Percentiles rank a stretch among this genome's conserved stretches.
Evolutionary conservation across 2,329 filamentous ascomycete genomes (phyloP).

Genomic region (Colletotrichum falcatum): DNA sequence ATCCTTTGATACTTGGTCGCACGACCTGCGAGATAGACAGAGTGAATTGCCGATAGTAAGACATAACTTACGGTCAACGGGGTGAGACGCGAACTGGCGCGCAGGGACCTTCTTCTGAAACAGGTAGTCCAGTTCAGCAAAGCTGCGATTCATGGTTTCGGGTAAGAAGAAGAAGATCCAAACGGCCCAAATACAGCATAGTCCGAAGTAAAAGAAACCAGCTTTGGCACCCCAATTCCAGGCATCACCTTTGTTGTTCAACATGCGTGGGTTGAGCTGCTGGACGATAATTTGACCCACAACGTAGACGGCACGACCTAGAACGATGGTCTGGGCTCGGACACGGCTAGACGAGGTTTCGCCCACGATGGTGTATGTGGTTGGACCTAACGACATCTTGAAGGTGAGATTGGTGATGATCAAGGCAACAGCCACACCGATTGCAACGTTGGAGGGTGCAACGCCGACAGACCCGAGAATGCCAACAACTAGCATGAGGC

Average conservation of each 20-base stretch:
- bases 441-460: constrained; percentile 41
- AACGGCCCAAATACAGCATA: constrained; percentile 55
- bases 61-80: constrained; percentile 47
- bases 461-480: constrained; percentile 51
- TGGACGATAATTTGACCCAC: constrained; percentile 54
- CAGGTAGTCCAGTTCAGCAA: constrained; percentile 62
- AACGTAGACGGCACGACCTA: constrained; percentile 58
- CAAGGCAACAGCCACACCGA: constrained; percentile 53
- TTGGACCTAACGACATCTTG: constrained; percentile 58
- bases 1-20: no score
- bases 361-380: constrained; percentile 57
- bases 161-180: constrained; percentile 60
- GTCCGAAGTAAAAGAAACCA: constrained; percentile 51
- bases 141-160: constrained; percentile 58
- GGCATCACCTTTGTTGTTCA: constrained; percentile 46
- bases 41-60: no score
- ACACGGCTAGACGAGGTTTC: constrained; percentile 59
- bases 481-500: constrained; percentile 57
- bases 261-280: constrained; percentile 53
- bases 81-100: constrained; percentile 49
- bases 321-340: constrained; percentile 58
- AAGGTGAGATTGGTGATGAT: constrained; percentile 57
- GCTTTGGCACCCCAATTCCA: constrained; percentile 54
- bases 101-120: constrained; percentile 54
- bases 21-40: background rate